phyloP scores from a whole-genome alignment of 371 early-diverging fungal species.

The Fennellomyces sp. region DNA sequence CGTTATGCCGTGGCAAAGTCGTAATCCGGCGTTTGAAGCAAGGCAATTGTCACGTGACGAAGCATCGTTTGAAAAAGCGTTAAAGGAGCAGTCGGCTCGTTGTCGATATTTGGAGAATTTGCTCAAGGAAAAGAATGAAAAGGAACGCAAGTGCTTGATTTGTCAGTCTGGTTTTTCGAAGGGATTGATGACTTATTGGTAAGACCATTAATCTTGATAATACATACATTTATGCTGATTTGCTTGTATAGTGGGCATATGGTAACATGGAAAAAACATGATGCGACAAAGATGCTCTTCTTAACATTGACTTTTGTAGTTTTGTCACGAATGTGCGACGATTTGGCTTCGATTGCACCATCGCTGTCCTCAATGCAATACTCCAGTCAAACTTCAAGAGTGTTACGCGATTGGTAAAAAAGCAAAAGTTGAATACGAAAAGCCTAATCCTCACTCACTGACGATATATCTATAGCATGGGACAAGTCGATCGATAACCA shows the following conservation, averaged over 20 bases:
- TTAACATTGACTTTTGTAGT: slow-evolving; percentile 16
- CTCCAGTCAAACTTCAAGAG: slow-evolving; percentile 16
- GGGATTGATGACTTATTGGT: slow-evolving; percentile 65
- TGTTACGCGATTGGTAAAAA: slow-evolving; percentile 36
- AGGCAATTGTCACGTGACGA: slow-evolving; percentile 23
- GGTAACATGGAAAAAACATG: neutral
- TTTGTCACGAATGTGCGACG: slow-evolving; percentile 30
- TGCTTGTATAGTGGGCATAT: slow-evolving; percentile 29
- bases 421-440: neutral
- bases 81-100: slow-evolving; percentile 30
- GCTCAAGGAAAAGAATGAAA: slow-evolving; percentile 18
- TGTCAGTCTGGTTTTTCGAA: slow-evolving; percentile 52
- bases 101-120: slow-evolving; percentile 51
- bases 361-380: slow-evolving; percentile 39
- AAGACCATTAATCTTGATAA: slow-evolving; percentile 44
- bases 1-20: slow-evolving; percentile 28
- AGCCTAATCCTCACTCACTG: neutral
- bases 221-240: neutral
- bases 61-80: slow-evolving; percentile 17
- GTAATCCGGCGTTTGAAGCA: slow-evolving; percentile 29
- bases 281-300: neutral
- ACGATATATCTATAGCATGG: neutral
- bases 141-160: slow-evolving; percentile 51
- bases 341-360: slow-evolving; percentile 28
- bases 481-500: neutral